Percentiles rank a stretch among this genome's conserved stretches.
These are phyloP conservation scores for Primulina huaijiensis DNA, from an alignment of 257 asterid species.

Conservation along the genomic window DNA sequence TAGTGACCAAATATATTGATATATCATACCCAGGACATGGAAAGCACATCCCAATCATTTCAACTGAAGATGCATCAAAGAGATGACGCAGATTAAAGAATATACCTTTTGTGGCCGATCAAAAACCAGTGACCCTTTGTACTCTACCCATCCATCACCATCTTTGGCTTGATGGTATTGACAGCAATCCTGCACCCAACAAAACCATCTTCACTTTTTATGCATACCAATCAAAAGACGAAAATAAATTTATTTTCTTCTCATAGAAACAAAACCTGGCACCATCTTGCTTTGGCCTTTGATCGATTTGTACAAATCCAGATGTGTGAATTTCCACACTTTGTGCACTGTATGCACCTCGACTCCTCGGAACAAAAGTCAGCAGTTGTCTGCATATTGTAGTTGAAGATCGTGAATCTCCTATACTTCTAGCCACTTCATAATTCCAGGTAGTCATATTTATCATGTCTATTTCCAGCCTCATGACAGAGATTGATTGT, in stretches of 20 bases:
- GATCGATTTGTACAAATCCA: conserved; percentile 94
- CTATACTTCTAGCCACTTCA: conserved; percentile 5
- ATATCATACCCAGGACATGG: no score
- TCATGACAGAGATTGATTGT: conserved; percentile 4
- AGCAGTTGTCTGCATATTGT: conserved; percentile 55
- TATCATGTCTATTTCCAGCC: background rate
- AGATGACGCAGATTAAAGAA: conserved; percentile 6
- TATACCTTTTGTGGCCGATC: conserved; percentile 71
- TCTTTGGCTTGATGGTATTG: conserved; percentile 98
- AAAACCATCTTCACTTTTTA: conserved; percentile 24
- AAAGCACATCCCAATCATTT: conserved; percentile 4
- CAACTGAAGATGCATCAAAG: conserved; percentile 1
- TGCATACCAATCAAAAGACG: conserved; percentile 11
- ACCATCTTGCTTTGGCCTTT: conserved; percentile 97
- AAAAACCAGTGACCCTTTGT: conserved; percentile 80
- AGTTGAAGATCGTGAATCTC: conserved; percentile 19
- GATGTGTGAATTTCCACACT: conserved; percentile 89
- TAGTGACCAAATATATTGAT: background rate
- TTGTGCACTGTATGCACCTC: conserved; percentile 94
- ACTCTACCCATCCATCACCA: conserved; percentile 99
- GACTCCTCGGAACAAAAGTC: conserved; percentile 89
- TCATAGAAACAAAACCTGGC: conserved; percentile 61
- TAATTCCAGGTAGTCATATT: conserved; percentile 7
- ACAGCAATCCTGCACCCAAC: conserved; percentile 76
- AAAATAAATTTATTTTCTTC: background rate